These are phyloP conservation scores for Trichosporon asahii DNA, from an alignment of 1,284 basidiomycete genomes.

Conservation along the genomic window DNA sequence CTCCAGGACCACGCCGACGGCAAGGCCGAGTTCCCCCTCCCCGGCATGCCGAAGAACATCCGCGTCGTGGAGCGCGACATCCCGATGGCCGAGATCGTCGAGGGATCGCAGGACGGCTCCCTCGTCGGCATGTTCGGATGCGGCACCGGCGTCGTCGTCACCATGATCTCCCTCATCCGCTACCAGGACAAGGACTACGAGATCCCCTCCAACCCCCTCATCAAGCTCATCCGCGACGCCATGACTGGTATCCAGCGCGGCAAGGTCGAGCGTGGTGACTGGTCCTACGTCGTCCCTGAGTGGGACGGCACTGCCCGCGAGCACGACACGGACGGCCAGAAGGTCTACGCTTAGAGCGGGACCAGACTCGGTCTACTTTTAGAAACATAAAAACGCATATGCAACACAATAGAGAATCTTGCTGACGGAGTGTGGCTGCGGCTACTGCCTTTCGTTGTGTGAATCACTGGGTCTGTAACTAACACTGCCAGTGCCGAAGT, in stretches of 20 bases:
- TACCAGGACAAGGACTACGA: conserved; percentile 33
- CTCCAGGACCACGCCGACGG: conserved; percentile 39
- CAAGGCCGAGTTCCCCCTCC: conserved; percentile 35
- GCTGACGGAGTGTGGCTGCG: background rate
- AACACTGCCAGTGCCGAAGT: too few relatives aligned
- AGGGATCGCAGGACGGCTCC: conserved; percentile 36
- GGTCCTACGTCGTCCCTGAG: conserved; percentile 42
- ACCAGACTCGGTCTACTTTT: background rate
- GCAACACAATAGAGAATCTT: conserved; percentile 8
- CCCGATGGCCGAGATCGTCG: conserved; percentile 44
- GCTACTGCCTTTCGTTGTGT: background rate
- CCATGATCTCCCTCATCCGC: conserved; percentile 37
- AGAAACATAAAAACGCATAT: background rate
- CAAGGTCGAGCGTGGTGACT: conserved; percentile 35
- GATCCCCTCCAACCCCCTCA: conserved; percentile 42
- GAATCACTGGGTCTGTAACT: background rate
- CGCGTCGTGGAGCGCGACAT: conserved; percentile 49
- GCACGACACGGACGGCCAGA: conserved; percentile 26
- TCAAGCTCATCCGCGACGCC: conserved; percentile 42
- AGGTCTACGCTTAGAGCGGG: conserved; percentile 8
- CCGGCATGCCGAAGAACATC: conserved; percentile 43
- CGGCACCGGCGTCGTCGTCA: conserved; percentile 47
- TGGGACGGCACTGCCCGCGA: conserved; percentile 30
- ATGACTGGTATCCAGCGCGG: conserved; percentile 46
- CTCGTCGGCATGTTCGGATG: conserved; percentile 46